Conservation (phyloP, 768 basidiomycete genomes). For the Tephrocybe sp. region DNA sequence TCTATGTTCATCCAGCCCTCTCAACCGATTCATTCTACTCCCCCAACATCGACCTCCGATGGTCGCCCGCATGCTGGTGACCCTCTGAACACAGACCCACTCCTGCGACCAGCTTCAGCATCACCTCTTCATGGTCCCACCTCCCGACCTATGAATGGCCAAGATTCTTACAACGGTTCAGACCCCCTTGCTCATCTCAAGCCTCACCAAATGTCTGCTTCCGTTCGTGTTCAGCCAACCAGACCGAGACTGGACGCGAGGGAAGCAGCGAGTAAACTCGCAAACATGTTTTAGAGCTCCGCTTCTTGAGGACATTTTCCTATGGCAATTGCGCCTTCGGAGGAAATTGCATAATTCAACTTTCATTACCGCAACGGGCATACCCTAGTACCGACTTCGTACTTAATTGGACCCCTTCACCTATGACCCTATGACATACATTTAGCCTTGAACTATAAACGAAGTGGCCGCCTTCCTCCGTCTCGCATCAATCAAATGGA, state of each 20-base stretch:
- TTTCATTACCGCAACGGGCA: neutral
- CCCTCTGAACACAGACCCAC: conserved; percentile 37
- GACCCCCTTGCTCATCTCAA: conserved; percentile 67
- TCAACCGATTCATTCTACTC: conserved; percentile 33
- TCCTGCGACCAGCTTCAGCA: conserved; percentile 27
- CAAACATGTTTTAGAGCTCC: conserved; percentile 74
- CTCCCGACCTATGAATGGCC: conserved; percentile 21
- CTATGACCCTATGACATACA: neutral
- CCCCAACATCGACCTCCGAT: conserved; percentile 35
- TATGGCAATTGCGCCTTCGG: neutral
- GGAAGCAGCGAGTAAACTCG: conserved; percentile 86
- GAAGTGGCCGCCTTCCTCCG: neutral
- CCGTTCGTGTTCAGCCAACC: conserved; percentile 71
- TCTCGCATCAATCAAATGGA: conserved; percentile 5
- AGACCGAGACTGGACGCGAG: conserved; percentile 79
- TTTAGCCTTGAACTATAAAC: conserved; percentile 23
- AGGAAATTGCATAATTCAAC: neutral
- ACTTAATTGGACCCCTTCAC: conserved; percentile 5
- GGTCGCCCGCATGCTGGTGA: conserved; percentile 18
- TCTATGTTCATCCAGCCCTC: conserved; percentile 75
- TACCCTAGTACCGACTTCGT: conserved; percentile 7
- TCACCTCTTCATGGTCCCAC: conserved; percentile 27
- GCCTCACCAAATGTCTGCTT: conserved; percentile 68
- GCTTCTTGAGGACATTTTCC: neutral
- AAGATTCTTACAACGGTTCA: conserved; percentile 30